Conservation (phyloP, 1,284 basidiomycete species). For the Malassezia psittaci region DNA sequence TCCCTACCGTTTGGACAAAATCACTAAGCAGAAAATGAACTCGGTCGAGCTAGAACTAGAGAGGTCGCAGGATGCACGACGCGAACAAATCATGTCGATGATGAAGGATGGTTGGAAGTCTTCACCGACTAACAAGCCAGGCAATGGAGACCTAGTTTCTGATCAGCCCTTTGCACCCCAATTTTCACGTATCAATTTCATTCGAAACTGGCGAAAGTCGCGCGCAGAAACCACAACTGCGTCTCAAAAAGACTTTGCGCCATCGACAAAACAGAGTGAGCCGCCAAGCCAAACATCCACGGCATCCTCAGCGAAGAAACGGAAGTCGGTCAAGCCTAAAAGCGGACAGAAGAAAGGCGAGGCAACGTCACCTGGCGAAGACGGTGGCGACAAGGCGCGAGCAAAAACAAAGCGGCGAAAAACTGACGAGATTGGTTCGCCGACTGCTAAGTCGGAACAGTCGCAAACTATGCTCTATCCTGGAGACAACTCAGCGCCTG, state of each 20-base stretch:
- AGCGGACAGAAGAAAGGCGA: slow-evolving; percentile 26
- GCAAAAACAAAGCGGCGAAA: slow-evolving; percentile 21
- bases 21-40: slow-evolving; percentile 26
- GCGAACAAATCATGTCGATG: slow-evolving; percentile 39
- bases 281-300: background rate
- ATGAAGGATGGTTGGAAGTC: slow-evolving; percentile 32
- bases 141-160: background rate
- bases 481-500: background rate
- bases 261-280: background rate
- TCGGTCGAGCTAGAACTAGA: slow-evolving; percentile 36
- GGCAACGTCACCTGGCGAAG: slow-evolving; percentile 20
- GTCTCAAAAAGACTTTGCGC: slow-evolving; percentile 17
- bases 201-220: slow-evolving; percentile 33
- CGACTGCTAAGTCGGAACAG: slow-evolving; percentile 19
- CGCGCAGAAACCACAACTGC: background rate
- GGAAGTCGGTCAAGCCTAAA: slow-evolving; percentile 23
- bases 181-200: slow-evolving; percentile 33
- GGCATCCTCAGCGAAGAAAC: slow-evolving; percentile 21
- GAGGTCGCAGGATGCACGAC: slow-evolving; percentile 22
- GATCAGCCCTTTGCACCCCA: slow-evolving; percentile 13
- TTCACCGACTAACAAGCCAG: background rate
- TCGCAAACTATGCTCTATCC: slow-evolving; percentile 12
- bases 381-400: slow-evolving; percentile 22
- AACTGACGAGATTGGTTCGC: slow-evolving; percentile 20
- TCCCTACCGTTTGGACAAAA: slow-evolving; percentile 9